Evolutionary conservation across 78 protist species (phyloP), one percentile per base, ranked within the genome.

Genomic region (Monosiga brevicollis): DNA sequence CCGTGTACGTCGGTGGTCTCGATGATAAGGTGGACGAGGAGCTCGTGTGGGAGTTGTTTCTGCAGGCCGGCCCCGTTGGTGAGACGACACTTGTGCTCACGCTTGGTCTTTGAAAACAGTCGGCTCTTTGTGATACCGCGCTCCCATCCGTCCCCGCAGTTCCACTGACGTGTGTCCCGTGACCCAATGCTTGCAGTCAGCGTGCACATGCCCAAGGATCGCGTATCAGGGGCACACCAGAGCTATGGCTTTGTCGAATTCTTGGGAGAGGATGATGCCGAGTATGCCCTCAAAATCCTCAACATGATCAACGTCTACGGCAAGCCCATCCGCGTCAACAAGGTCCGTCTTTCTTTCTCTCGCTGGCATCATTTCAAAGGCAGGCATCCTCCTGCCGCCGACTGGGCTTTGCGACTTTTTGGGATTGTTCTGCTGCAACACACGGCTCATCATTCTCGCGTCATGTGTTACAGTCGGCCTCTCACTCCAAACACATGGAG

Each of bases 201-300:
- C 32, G 95, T 95, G 73, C 89, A 96, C 87, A 93, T 98, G 29
- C 98, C 98, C 39, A 95, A 94, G 80, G 99, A 98, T 84, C 91
- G 92, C 79, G 82, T 96, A n/a, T 89, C 98, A 0, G 83, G 79
- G 71, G 43, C 39, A 74, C 96, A 95, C 55, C 86, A 88, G 70
- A 98, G 99, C 34, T 93, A 79, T 79, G 98, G 98, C 26, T 98
- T 94, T 88, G 96, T 97, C 1, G 99, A 97, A 83, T 97, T 96
- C 77, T 79, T 80, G 75, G 39, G 88, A 0, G 96, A 92, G 71
- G 94, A 87, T 2, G 99, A 98, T 76, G 98, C 98, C n/a, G 97
- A 96, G 11, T 98, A 98, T 76, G 99, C 99, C 1, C 84, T 93
- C 75, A 80, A 79, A 42, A 75, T 95, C 25, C 77, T 97, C 91